Percentiles rank a stretch among this genome's conserved stretches.
Evolutionary conservation across 805 yeast species (phyloP).

Genomic region (Lachancea meyersii): DNA sequence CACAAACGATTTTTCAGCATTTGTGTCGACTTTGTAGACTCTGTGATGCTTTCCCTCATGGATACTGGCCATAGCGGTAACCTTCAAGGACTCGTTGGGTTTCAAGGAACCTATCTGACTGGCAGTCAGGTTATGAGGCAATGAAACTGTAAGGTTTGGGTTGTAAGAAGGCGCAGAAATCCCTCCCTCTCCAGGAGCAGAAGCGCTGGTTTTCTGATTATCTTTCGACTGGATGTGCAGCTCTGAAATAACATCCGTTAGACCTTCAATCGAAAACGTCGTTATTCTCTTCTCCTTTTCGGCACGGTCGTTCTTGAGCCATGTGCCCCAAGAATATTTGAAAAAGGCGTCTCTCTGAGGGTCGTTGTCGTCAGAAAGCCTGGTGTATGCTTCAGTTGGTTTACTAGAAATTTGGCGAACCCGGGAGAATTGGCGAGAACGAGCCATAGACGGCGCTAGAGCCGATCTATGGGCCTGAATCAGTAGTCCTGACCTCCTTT

Average conservation of each 20-base stretch:
- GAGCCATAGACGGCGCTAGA: neutral
- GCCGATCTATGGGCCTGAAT: neutral
- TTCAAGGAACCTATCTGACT: slow-evolving; percentile 40
- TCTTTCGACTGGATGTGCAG: slow-evolving; percentile 38
- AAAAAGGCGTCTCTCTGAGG: slow-evolving; percentile 69
- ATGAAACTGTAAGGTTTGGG: slow-evolving; percentile 36
- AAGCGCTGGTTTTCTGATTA: slow-evolving; percentile 17
- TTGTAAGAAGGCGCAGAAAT: slow-evolving; percentile 37
- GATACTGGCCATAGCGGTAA: slow-evolving; percentile 71
- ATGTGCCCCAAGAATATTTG: slow-evolving; percentile 91
- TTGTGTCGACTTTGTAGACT: slow-evolving; percentile 65
- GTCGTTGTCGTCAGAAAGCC: slow-evolving; percentile 53
- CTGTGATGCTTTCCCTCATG: slow-evolving; percentile 96
- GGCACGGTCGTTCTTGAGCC: slow-evolving; percentile 72
- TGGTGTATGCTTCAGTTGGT: slow-evolving; percentile 41
- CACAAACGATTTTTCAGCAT: slow-evolving; percentile 54
- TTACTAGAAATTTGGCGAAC: slow-evolving; percentile 29
- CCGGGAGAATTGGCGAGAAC: neutral
- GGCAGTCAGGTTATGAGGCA: slow-evolving; percentile 44
- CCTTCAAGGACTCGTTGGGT: slow-evolving; percentile 41
- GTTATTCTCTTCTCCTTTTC: slow-evolving; percentile 78
- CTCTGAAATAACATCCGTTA: slow-evolving; percentile 46
- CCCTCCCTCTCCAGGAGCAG: slow-evolving; percentile 15
- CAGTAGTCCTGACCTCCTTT: neutral
- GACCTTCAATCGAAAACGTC: slow-evolving; percentile 73